Conservation (phyloP, 2,329 filamentous ascomycete species). For the Tolypocladium amazonense region DNA sequence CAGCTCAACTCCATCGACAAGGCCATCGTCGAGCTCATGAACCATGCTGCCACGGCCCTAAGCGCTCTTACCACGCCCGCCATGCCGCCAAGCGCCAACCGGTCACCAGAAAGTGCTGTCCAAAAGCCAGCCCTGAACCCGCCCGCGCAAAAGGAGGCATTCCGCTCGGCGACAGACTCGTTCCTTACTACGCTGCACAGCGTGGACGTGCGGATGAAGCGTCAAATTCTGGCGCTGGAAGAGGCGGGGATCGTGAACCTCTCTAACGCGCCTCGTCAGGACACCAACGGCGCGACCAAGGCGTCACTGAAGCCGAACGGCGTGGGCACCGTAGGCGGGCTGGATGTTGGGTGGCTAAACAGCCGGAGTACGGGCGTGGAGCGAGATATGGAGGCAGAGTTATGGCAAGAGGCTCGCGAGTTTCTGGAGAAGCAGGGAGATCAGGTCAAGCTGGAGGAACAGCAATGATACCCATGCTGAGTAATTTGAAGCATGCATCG, state of each 20-base stretch:
- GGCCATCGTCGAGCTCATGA: conserved; percentile 30
- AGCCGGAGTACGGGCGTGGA: conserved; percentile 74
- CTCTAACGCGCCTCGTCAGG: conserved; percentile 20
- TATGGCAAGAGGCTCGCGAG: conserved; percentile 45
- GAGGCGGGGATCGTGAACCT: conserved; percentile 65
- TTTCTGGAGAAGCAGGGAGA: conserved; percentile 22
- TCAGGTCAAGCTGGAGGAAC: conserved; percentile 5
- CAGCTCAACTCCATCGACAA: conserved; percentile 73
- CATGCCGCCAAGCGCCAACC: conserved; percentile 4
- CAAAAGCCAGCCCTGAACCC: conserved; percentile 23
- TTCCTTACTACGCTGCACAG: conserved; percentile 66
- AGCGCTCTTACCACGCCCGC: conserved; percentile 29
- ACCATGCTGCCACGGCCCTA: conserved; percentile 35
- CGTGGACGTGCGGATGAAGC: conserved; percentile 62
- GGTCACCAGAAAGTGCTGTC: conserved; percentile 5
- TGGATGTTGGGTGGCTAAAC: conserved; percentile 87
- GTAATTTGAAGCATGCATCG: background rate
- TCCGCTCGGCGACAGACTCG: conserved; percentile 48
- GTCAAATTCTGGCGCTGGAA: conserved; percentile 61
- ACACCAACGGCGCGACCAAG: conserved; percentile 23
- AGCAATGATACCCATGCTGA: background rate
- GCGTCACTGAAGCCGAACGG: conserved; percentile 42
- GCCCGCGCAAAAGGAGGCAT: conserved; percentile 42
- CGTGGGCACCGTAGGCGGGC: conserved; percentile 41
- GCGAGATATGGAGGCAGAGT: conserved; percentile 71